Conservation (phyloP, 129 eudicot species). For the Lactuca saligna region DNA sequence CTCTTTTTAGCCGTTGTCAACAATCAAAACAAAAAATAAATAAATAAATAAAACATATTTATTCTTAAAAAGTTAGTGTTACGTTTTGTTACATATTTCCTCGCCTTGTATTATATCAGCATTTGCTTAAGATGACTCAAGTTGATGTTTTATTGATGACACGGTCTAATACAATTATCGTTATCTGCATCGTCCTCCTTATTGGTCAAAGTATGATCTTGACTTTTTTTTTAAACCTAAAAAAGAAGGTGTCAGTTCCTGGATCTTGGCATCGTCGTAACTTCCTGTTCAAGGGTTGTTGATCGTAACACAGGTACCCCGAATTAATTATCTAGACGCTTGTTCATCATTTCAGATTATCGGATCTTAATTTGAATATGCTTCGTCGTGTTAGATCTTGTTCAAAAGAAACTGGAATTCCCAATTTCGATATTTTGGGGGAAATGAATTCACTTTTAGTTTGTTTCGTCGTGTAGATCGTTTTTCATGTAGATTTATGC, state of each 20-base stretch:
- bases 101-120: too few relatives aligned
- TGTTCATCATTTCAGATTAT: not conserved
- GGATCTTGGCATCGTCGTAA: slow-evolving; percentile 5
- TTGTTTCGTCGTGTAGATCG: not conserved
- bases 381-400: not conserved
- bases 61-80: too few relatives aligned
- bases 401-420: slow-evolving; percentile 14
- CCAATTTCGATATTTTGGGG: not conserved
- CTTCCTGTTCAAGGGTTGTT: slow-evolving; percentile 17
- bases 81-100: too few relatives aligned
- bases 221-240: slow-evolving; percentile 19
- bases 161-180: too few relatives aligned
- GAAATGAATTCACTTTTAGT: not conserved
- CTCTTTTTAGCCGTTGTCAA: too few relatives aligned
- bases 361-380: slow-evolving; percentile 5
- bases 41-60: too few relatives aligned
- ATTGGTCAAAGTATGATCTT: slow-evolving; percentile 26
- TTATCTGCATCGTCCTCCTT: too few relatives aligned
- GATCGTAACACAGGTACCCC: slow-evolving; percentile 19
- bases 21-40: too few relatives aligned
- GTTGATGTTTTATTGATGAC: too few relatives aligned
- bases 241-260: not conserved
- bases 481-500: not conserved
- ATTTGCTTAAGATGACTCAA: too few relatives aligned
- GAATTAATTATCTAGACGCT: not conserved